These are phyloP conservation scores for Falciphora oryzae DNA, from an alignment of 2,329 filamentous ascomycete genomes.

Conservation along the genomic window DNA sequence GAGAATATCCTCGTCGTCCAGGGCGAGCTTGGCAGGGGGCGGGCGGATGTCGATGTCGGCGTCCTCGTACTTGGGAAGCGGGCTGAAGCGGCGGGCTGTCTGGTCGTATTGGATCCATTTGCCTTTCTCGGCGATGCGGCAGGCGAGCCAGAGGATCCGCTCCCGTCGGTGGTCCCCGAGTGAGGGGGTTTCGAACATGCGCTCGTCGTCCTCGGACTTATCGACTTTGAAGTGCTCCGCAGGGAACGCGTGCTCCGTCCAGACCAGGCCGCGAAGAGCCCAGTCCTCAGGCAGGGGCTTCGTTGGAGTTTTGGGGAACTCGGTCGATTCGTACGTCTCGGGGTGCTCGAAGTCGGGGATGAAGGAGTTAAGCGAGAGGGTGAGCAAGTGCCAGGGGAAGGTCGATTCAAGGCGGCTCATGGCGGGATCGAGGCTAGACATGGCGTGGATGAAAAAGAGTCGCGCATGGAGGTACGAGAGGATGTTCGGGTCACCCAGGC, in stretches of 20 bases:
- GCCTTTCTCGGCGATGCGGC: constrained; percentile 35
- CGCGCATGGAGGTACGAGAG: constrained; percentile 58
- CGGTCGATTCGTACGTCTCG: constrained; percentile 28
- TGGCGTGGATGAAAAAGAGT: constrained; percentile 50
- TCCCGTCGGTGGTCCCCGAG: constrained; percentile 52
- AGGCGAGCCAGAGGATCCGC: constrained; percentile 53
- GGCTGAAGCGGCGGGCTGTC: constrained; percentile 31
- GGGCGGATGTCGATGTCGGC: constrained; percentile 18
- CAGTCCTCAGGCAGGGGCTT: constrained; percentile 65
- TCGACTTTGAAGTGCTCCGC: constrained; percentile 51
- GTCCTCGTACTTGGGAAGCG: constrained; percentile 29
- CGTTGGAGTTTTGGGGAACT: constrained; percentile 43
- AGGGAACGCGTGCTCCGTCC: constrained; percentile 54
- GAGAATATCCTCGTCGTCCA: constrained; percentile 5
- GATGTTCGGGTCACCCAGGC: constrained; percentile 52
- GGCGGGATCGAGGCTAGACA: constrained; percentile 35
- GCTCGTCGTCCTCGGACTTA: constrained; percentile 61
- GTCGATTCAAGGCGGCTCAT: constrained; percentile 36
- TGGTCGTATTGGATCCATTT: constrained; percentile 43
- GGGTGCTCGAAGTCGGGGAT: constrained; percentile 20
- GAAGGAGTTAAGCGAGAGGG: constrained; percentile 32
- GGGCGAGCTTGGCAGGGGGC: not conserved
- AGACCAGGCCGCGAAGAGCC: constrained; percentile 57
- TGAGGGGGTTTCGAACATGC: constrained; percentile 55
- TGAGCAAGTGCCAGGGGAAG: constrained; percentile 34